Evolutionary conservation across 1,284 basidiomycete genomes (phyloP).

Genomic region (Grifola frondosa): DNA sequence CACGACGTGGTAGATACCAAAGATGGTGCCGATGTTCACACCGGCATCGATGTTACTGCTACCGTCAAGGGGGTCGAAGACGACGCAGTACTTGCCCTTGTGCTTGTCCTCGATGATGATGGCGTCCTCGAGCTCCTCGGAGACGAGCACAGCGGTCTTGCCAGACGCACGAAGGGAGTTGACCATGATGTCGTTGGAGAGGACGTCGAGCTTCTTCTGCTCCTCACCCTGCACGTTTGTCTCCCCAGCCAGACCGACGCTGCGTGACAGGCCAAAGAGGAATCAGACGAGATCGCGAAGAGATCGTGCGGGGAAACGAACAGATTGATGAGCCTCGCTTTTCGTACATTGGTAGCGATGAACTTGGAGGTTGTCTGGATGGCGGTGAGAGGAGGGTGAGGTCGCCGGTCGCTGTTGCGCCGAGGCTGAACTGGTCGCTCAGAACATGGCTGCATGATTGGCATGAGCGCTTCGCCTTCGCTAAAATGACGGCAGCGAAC

Average conservation of each 20-base stretch:
- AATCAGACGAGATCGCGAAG: constrained; percentile 8
- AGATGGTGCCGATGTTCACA: constrained; percentile 99
- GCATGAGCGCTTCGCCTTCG: constrained; percentile 7
- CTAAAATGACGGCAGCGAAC: constrained; percentile 11
- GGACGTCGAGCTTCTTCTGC: constrained; percentile 98
- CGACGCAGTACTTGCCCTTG: constrained; percentile 91
- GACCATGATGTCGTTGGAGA: constrained; percentile 99
- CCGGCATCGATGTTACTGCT: constrained; percentile 99
- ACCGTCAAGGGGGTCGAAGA: constrained; percentile 98
- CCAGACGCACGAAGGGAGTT: constrained; percentile 92
- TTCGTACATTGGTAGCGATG: constrained; percentile 97
- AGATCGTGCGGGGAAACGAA: constrained; percentile 41
- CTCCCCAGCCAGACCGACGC: constrained; percentile 93
- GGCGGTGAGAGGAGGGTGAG: constrained; percentile 92
- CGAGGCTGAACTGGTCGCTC: constrained; percentile 77
- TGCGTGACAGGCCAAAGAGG: constrained; percentile 34
- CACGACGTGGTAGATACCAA: constrained; percentile 94
- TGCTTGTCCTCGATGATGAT: constrained; percentile 82
- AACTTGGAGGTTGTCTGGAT: constrained; percentile 97
- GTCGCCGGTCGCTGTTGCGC: constrained; percentile 85
- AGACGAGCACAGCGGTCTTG: constrained; percentile 95
- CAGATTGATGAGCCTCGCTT: constrained; percentile 97
- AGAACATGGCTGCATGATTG: constrained; percentile 72
- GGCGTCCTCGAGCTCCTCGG: constrained; percentile 93
- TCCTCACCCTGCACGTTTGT: constrained; percentile 98